A percentile compares a stretch with the other conserved stretches of the same genome.
phyloP scores from a whole-genome alignment of 352 stramenopile species.

The Blastocystis sp. region DNA sequence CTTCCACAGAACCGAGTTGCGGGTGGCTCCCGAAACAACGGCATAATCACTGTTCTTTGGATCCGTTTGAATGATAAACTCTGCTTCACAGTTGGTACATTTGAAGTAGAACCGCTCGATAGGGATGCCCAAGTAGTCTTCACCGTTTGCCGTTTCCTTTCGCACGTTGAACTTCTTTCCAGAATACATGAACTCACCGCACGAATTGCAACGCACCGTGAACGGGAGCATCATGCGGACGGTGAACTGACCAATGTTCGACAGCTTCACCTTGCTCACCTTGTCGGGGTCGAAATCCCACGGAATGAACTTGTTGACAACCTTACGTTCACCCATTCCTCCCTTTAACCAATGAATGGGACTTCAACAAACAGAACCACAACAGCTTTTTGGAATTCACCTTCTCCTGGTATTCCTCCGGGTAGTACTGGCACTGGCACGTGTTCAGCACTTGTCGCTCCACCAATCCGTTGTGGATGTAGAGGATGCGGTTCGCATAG shows the following conservation, averaged over 20 bases:
- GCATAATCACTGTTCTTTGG: constrained; percentile 95
- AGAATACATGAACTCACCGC: constrained; percentile 95
- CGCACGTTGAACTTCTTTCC: constrained; percentile 98
- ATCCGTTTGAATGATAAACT: constrained; percentile 97
- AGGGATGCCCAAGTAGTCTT: constrained; percentile 92
- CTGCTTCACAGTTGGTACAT: constrained; percentile 86
- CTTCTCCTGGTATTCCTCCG: constrained; percentile 53
- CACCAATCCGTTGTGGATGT: constrained; percentile 70
- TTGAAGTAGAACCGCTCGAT: constrained; percentile 97
- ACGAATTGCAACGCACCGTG: constrained; percentile 91
- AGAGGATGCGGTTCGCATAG: constrained; percentile 72
- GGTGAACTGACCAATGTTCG: constrained; percentile 87
- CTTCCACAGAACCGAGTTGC: constrained; percentile 94
- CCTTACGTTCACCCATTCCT: constrained; percentile 96
- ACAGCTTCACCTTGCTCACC: constrained; percentile 75
- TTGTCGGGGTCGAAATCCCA: constrained; percentile 95
- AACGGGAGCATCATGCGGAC: constrained; percentile 99
- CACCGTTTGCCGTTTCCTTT: constrained; percentile 91
- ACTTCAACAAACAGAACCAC: neutral
- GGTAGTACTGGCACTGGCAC: constrained; percentile 51
- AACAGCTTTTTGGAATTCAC: constrained; percentile 27
- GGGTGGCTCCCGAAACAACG: constrained; percentile 89
- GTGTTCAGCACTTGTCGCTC: constrained; percentile 64
- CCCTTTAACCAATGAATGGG: neutral
- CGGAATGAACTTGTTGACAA: constrained; percentile 99